Conservation (phyloP, 345 rosid genomes). For the Citrus sp. region DNA sequence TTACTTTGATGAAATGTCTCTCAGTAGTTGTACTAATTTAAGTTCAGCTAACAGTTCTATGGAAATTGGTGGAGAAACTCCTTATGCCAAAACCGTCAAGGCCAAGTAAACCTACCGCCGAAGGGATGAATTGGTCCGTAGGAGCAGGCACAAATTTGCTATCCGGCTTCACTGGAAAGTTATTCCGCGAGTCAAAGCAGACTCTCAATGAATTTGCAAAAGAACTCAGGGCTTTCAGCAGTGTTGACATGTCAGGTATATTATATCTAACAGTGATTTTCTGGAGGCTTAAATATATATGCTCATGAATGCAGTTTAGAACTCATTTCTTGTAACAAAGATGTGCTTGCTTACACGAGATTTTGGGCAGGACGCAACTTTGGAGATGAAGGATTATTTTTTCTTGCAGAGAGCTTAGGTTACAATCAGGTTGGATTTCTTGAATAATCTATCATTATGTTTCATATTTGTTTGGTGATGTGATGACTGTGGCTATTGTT, state of each 20-base stretch:
- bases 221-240: conserved; percentile 67
- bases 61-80: conserved; percentile 80
- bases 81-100: conserved; percentile 47
- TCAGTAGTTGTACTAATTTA: conserved; percentile 45
- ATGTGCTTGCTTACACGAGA: conserved; percentile 5
- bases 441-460: conserved; percentile 7
- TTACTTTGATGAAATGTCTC: conserved; percentile 6
- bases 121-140: conserved; percentile 73
- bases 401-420: conserved; percentile 84
- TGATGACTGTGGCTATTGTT: conserved; percentile 1
- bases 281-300: neutral
- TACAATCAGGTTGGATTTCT: conserved; percentile 71
- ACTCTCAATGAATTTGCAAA: conserved; percentile 81
- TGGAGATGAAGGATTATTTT: conserved; percentile 91
- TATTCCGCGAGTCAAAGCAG: conserved; percentile 71
- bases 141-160: conserved; percentile 74
- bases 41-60: conserved; percentile 93
- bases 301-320: neutral
- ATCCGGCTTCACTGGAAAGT: conserved; percentile 58
- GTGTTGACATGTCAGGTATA: conserved; percentile 95
- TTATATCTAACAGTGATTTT: neutral
- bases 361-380: conserved; percentile 69
- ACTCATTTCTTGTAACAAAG: neutral
- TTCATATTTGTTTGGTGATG: neutral
- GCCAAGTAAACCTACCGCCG: conserved; percentile 38